A percentile compares a stretch with the other conserved stretches of the same genome.
Conservation (phyloP, 768 basidiomycete genomes). For the Rhizopogon vinicolor region DNA sequence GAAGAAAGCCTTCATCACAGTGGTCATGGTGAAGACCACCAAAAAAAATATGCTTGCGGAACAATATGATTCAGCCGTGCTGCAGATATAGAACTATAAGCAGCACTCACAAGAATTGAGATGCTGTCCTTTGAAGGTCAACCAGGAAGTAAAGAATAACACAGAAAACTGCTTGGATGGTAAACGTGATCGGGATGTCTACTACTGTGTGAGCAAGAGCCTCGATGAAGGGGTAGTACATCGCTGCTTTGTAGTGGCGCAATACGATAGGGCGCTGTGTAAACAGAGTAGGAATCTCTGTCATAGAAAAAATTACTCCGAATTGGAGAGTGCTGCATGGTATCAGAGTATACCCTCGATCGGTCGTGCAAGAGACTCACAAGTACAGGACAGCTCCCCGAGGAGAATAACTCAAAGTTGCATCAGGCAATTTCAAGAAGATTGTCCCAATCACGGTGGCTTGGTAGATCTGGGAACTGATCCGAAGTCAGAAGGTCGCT, state of each 20-base stretch:
- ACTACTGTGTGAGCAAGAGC: slow-evolving; percentile 39
- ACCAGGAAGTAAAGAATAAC: slow-evolving; percentile 13
- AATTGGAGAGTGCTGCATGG: slow-evolving; percentile 44
- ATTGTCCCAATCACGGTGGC: slow-evolving; percentile 27
- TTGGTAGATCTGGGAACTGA: slow-evolving; percentile 31
- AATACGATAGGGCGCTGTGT: slow-evolving; percentile 38
- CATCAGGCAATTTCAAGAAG: slow-evolving; percentile 34
- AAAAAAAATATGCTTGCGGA: slow-evolving; percentile 48
- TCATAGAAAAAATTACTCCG: slow-evolving; percentile 45
- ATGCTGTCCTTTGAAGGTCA: slow-evolving; percentile 12
- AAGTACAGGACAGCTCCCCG: slow-evolving; percentile 81
- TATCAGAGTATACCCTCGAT: slow-evolving; percentile 34
- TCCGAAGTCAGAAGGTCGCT: slow-evolving; percentile 9
- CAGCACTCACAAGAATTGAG: slow-evolving; percentile 16
- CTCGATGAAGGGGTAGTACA: slow-evolving; percentile 48
- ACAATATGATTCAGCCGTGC: slow-evolving; percentile 31
- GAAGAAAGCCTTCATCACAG: slow-evolving; percentile 76
- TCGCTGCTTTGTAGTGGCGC: slow-evolving; percentile 37
- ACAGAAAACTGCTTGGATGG: slow-evolving; percentile 9
- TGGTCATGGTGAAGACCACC: slow-evolving; percentile 44
- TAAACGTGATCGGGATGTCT: slow-evolving; percentile 37
- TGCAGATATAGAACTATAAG: slow-evolving; percentile 22
- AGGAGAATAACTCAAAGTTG: slow-evolving; percentile 36
- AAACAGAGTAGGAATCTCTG: slow-evolving; percentile 46
- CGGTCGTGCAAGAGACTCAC: slow-evolving; percentile 28